Conservation (phyloP, 768 basidiomycete species). For the Trametes gibbosa region DNA sequence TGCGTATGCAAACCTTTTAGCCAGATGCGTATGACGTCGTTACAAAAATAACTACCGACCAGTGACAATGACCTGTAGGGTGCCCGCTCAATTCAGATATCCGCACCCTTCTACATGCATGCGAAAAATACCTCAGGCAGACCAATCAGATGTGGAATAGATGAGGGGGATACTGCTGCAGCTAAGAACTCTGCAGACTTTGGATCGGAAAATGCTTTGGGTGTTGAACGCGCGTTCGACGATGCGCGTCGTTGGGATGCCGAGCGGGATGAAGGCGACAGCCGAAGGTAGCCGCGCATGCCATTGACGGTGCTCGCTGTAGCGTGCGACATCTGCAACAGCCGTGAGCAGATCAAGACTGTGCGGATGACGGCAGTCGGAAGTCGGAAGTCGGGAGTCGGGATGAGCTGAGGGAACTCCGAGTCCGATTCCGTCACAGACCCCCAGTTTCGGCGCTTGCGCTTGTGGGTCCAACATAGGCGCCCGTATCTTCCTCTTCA, state of each 20-base stretch:
- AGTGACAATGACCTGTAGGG: conserved; percentile 26
- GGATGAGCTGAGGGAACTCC: too few relatives aligned
- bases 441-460: too few relatives aligned
- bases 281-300: neutral
- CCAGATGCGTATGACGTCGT: neutral
- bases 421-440: too few relatives aligned
- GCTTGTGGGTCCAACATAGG: neutral
- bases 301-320: neutral
- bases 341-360: too few relatives aligned
- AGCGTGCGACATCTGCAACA: neutral
- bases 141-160: conserved; percentile 23
- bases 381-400: too few relatives aligned
- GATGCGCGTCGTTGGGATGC: conserved; percentile 4
- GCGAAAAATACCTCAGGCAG: conserved; percentile 26
- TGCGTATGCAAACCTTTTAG: conserved; percentile 21
- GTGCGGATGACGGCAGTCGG: too few relatives aligned
- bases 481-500: neutral
- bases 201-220: conserved; percentile 19
- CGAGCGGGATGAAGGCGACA: neutral
- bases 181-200: conserved; percentile 25
- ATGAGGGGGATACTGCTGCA: conserved; percentile 18
- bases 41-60: conserved; percentile 11
- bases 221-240: neutral
- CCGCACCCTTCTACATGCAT: too few relatives aligned
- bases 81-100: neutral